phyloP scores from a whole-genome alignment of 208 protist genomes.

The Trypanosoma boissoni region DNA sequence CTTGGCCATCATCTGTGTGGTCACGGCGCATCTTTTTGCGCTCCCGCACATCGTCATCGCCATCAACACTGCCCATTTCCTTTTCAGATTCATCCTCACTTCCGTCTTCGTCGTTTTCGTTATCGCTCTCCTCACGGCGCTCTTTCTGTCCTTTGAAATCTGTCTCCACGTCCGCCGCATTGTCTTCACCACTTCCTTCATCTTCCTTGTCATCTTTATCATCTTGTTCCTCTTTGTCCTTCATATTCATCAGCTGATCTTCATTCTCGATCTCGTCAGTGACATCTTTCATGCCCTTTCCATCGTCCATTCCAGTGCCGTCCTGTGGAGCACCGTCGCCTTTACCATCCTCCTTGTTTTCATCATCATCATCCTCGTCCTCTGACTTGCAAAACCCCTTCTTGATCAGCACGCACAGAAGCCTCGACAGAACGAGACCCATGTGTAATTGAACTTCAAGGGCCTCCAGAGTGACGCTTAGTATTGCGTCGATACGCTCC shows the following conservation, averaged over 20 bases:
- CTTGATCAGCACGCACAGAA: constrained; percentile 90
- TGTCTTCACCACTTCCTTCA: constrained; percentile 75
- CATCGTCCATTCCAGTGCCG: constrained; percentile 99
- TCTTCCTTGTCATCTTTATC: constrained; percentile 75
- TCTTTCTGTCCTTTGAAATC: constrained; percentile 86
- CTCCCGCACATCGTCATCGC: constrained; percentile 82
- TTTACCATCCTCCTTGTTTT: constrained; percentile 55
- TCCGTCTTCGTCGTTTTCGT: constrained; percentile 72
- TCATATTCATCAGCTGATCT: constrained; percentile 92
- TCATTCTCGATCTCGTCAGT: constrained; percentile 98
- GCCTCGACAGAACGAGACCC: constrained; percentile 75
- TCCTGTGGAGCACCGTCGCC: constrained; percentile 66
- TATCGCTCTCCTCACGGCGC: constrained; percentile 65
- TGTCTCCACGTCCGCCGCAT: constrained; percentile 84
- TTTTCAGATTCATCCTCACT: constrained; percentile 63
- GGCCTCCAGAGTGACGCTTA: constrained; percentile 23
- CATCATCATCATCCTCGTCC: constrained; percentile 71
- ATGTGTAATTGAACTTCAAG: constrained; percentile 61
- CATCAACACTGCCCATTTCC: constrained; percentile 88
- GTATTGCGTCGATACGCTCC: background rate
- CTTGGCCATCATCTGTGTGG: constrained; percentile 52
- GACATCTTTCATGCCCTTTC: constrained; percentile 98
- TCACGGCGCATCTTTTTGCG: constrained; percentile 83
- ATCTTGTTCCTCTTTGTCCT: constrained; percentile 90
- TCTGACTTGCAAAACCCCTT: constrained; percentile 95